Evolutionary conservation across 1,284 basidiomycete genomes (phyloP), one percentile per base, ranked within the genome.

Genomic region (Termitomyces sp.): DNA sequence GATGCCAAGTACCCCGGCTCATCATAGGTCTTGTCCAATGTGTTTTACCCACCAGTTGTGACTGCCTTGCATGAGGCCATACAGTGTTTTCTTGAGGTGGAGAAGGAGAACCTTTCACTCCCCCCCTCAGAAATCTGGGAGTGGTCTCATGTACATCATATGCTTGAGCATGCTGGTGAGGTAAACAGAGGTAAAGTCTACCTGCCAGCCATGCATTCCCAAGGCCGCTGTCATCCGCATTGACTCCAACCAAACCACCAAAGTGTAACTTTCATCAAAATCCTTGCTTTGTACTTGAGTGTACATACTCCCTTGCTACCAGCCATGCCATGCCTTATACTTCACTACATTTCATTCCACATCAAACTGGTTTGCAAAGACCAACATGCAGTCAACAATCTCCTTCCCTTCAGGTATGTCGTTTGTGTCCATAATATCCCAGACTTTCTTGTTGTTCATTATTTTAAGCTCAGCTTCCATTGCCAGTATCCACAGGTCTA

Each of bases 11-110:
- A 52, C 1, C 34, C 34, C 4, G 45, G 33, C 4, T 24, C 5
- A 3, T 28, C 5, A 34, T 52, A 45, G 0, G 34, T 8, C 2
- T 5, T 13, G 19, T 52, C 19, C 1, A 52, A 21, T 0, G 21
- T 42, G 8, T 17, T 21, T n/a, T n/a, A n/a, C n/a, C 19, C 8
- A 26, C 41, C 24, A 42, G 3, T 41, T 31, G 12, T 26, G 9
- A 7, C 41, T 10, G 2, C 44, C 44, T 19, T 53, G 51, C 43
- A 53, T 53, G 28, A 53, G 34, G 1, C 51, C 31, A 9, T 52
- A 52, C 5, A 52, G 36, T 6, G 17, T 30, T 52, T 52, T 52
- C 7, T 26, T 31, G n/a, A 52, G 43, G 13, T 26, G 15, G 5
- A 19, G n/a, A 13, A 46, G 15, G 5, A 19, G n/a, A 13, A 46